phyloP scores from a whole-genome alignment of 805 yeast genomes.

The Jamesozyma gamospora region DNA sequence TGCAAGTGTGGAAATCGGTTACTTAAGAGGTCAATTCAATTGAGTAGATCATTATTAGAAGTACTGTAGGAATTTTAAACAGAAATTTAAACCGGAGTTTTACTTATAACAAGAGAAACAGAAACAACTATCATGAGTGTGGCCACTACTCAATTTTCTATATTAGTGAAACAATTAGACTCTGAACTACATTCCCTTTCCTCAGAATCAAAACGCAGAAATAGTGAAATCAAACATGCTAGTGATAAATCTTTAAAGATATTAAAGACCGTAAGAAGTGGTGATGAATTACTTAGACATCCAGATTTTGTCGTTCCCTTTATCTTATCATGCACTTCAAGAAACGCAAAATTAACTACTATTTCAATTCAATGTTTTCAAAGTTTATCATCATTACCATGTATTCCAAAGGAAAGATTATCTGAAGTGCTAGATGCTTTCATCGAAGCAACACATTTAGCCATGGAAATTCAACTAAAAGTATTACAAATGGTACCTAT shows the following conservation, averaged over 20 bases:
- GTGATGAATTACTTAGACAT: conserved; percentile 32
- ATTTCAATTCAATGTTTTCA: conserved; percentile 66
- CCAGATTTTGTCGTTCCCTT: conserved; percentile 59
- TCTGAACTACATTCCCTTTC: conserved; percentile 52
- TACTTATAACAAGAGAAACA: too few relatives aligned
- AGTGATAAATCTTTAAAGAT: conserved; percentile 43
- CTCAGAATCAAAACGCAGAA: conserved; percentile 62
- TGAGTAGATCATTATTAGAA: too few relatives aligned
- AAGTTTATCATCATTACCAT: conserved; percentile 42
- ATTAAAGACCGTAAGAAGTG: conserved; percentile 30
- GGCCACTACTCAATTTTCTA: conserved; percentile 10
- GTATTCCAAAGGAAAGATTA: conserved; percentile 45
- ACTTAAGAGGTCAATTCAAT: too few relatives aligned
- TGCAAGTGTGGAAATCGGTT: too few relatives aligned
- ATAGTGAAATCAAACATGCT: conserved; percentile 55
- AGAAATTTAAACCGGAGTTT: too few relatives aligned
- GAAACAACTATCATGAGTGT: too few relatives aligned
- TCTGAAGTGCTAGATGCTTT: conserved; percentile 55
- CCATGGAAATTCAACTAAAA: conserved; percentile 77
- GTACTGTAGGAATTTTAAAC: too few relatives aligned
- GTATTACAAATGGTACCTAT: conserved; percentile 75
- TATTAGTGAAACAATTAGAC: conserved; percentile 29
- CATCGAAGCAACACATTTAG: conserved; percentile 61
- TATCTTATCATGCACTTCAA: conserved; percentile 58
- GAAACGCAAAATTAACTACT: conserved; percentile 63